Evolutionary conservation across 2,329 filamentous ascomycete genomes (phyloP).

Genomic region (Phyllosticta citrichinensis): DNA sequence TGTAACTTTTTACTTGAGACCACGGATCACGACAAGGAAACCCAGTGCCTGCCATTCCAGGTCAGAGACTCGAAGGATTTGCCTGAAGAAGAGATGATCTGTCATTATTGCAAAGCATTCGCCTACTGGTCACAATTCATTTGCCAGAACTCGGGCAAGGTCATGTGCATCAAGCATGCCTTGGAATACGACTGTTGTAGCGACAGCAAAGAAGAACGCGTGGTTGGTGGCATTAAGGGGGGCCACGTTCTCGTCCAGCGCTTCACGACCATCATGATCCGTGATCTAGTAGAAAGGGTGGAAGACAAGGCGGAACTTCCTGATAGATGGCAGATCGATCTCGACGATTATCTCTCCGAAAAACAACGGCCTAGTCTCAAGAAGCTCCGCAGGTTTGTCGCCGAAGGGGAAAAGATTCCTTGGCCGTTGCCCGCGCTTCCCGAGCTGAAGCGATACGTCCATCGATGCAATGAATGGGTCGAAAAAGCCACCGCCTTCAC

Average conservation of each 20-base stretch:
- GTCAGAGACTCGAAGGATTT: conserved; percentile 53
- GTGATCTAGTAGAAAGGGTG: conserved; percentile 60
- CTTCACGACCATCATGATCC: conserved; percentile 61
- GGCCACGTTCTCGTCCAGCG: conserved; percentile 71
- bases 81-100: conserved; percentile 86
- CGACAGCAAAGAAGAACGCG: conserved; percentile 54
- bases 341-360: conserved; percentile 73
- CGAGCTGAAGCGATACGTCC: conserved; percentile 79
- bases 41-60: conserved; percentile 14
- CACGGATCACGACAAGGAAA: too few relatives aligned
- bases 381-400: conserved; percentile 68
- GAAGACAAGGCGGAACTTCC: conserved; percentile 78
- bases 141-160: conserved; percentile 71
- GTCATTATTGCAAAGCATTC: conserved; percentile 83
- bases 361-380: conserved; percentile 79
- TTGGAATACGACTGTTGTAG: conserved; percentile 75
- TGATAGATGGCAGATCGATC: conserved; percentile 83
- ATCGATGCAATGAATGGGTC: conserved; percentile 94
- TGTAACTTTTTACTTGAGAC: too few relatives aligned
- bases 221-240: conserved; percentile 35
- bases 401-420: conserved; percentile 93
- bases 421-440: conserved; percentile 76
- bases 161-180: conserved; percentile 73
- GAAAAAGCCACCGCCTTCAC: conserved; percentile 95
- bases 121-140: conserved; percentile 84